phyloP scores from a whole-genome alignment of 768 basidiomycete genomes.

The Asterophora parasitica region DNA sequence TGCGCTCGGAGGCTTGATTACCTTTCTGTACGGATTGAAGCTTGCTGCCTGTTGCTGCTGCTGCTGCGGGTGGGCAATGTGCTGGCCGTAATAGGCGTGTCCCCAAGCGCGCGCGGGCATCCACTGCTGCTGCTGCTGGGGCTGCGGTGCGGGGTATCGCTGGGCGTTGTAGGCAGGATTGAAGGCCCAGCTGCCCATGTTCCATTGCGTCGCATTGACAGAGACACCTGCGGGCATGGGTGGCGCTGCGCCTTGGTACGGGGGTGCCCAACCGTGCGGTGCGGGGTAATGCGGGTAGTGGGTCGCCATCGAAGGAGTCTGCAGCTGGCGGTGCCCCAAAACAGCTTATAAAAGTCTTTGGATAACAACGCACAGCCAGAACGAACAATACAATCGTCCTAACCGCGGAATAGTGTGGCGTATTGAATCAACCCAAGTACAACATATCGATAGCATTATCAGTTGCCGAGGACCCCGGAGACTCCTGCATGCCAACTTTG shows the following conservation, averaged over 20 bases:
- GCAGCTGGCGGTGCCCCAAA: too few relatives aligned
- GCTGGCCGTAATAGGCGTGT: conserved; percentile 15
- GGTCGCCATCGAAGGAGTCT: conserved; percentile 7
- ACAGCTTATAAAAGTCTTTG: background rate
- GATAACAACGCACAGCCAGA: conserved; percentile 1
- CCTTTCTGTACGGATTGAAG: conserved; percentile 61
- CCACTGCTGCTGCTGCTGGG: conserved; percentile 29
- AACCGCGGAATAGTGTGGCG: background rate
- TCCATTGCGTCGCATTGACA: conserved; percentile 45
- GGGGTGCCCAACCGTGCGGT: conserved; percentile 25
- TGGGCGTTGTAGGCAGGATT: conserved; percentile 38
- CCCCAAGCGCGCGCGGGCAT: conserved; percentile 37
- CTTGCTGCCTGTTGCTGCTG: conserved; percentile 19
- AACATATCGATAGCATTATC: background rate
- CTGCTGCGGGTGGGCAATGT: conserved; percentile 13
- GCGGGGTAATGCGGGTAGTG: conserved; percentile 3
- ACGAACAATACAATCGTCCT: too few relatives aligned
- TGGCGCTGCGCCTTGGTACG: conserved; percentile 49
- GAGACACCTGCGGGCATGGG: conserved; percentile 46
- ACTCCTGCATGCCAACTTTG: too few relatives aligned
- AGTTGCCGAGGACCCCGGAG: too few relatives aligned
- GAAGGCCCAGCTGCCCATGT: conserved; percentile 47
- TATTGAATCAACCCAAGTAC: background rate
- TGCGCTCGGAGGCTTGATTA: conserved; percentile 54
- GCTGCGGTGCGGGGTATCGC: conserved; percentile 20